phyloP scores from a whole-genome alignment of 148 eudicot genomes.

The Dysphania ambrosioides region DNA sequence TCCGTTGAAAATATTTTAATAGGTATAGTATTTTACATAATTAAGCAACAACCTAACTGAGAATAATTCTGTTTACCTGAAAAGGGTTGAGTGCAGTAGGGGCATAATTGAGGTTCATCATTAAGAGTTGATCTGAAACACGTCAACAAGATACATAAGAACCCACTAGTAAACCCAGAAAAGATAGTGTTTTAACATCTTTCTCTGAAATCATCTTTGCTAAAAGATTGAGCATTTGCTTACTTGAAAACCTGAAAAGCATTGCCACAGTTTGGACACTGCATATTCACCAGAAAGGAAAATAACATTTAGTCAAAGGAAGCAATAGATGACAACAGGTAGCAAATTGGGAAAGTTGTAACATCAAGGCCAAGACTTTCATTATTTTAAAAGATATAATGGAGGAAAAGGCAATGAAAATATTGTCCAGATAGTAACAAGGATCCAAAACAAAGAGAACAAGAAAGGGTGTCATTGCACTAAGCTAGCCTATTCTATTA shows the following conservation, averaged over 20 bases:
- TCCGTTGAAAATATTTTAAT: background rate
- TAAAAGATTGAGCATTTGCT: slow-evolving; percentile 23
- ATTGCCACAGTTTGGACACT: slow-evolving; percentile 93
- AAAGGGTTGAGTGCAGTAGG: slow-evolving; percentile 86
- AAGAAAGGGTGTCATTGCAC: background rate
- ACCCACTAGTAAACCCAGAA: background rate
- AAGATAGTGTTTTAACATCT: slow-evolving; percentile 8
- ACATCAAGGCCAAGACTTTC: background rate
- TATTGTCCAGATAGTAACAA: background rate
- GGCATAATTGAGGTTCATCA: slow-evolving; percentile 74
- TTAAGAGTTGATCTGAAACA: slow-evolving; percentile 61
- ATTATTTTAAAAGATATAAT: background rate
- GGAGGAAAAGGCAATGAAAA: background rate
- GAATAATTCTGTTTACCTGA: slow-evolving; percentile 44
- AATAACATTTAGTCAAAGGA: slow-evolving; percentile 6
- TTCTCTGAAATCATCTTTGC: slow-evolving; percentile 8
- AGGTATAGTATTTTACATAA: background rate
- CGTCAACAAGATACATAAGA: slow-evolving; percentile 14
- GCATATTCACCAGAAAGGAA: slow-evolving; percentile 34
- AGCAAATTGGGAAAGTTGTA: background rate
- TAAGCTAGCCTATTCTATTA: background rate
- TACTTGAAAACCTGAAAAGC: slow-evolving; percentile 85
- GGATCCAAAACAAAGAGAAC: background rate
- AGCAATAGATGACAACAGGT: background rate
- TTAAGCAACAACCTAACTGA: slow-evolving; percentile 2